Evolutionary conservation across 2,329 filamentous ascomycete species (phyloP).

Genomic region (Alternaria sp.): DNA sequence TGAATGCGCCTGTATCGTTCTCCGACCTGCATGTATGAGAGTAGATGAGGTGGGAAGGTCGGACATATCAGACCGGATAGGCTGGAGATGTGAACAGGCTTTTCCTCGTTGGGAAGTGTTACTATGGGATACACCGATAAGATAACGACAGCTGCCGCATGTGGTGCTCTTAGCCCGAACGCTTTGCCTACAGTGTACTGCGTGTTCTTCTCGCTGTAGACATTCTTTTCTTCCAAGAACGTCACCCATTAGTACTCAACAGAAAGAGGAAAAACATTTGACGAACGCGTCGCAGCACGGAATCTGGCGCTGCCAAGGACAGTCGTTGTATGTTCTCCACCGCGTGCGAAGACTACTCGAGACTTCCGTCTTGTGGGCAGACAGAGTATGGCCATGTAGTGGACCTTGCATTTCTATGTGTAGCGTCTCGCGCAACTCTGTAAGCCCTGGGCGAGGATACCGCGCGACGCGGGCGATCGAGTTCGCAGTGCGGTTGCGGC

Average conservation of each 20-base stretch:
- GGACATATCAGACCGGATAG: neutral
- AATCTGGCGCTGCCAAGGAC: constrained; percentile 20
- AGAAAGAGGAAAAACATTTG: constrained; percentile 20
- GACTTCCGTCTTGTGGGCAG: constrained; percentile 7
- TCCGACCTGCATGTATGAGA: neutral
- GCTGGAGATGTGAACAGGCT: constrained; percentile 1
- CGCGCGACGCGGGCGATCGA: constrained; percentile 22
- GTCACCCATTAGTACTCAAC: neutral
- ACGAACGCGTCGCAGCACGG: constrained; percentile 18
- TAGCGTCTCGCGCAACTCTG: constrained; percentile 36
- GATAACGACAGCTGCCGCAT: constrained; percentile 6
- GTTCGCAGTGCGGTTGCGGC: constrained; percentile 20
- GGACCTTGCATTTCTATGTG: constrained; percentile 41
- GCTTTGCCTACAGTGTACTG: neutral
- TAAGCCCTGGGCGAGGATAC: constrained; percentile 34
- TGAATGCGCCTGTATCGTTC: constrained; percentile 2
- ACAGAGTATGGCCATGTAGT: constrained; percentile 20
- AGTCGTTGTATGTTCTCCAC: constrained; percentile 18
- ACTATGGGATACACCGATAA: constrained; percentile 10
- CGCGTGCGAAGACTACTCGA: constrained; percentile 24
- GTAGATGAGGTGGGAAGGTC: constrained; percentile 9
- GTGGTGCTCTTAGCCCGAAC: constrained; percentile 1
- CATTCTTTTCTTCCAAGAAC: constrained; percentile 1
- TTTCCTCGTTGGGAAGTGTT: neutral
- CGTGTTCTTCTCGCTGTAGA: neutral